Evolutionary conservation across 2,329 filamentous ascomycete genomes (phyloP).

Genomic region (Scedosporium aurantiacum): DNA sequence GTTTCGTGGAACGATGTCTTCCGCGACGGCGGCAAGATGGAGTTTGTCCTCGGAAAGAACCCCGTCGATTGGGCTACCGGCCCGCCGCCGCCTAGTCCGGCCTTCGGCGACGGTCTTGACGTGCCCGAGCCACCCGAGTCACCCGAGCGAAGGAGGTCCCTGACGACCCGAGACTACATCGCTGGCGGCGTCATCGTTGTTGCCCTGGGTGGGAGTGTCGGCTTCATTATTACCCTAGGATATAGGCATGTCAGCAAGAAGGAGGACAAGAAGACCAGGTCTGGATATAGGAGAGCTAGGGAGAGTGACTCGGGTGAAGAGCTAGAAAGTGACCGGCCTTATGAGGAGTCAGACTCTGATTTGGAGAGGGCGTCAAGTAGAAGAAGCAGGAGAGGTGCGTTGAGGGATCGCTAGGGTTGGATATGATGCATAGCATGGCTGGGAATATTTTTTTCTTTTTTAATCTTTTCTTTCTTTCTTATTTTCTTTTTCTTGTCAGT

Average conservation of each 20-base stretch:
- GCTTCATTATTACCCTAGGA: not conserved
- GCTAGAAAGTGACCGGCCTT: not conserved
- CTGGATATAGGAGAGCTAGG: not conserved
- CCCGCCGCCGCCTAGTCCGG: conserved; percentile 47
- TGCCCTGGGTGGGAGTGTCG: not conserved
- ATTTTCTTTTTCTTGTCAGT: too few species aligned
- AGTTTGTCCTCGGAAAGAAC: conserved; percentile 49
- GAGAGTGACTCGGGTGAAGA: not conserved
- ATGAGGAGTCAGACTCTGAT: conserved; percentile 1
- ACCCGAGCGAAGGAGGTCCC: not conserved
- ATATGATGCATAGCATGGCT: not conserved
- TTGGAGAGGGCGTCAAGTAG: not conserved
- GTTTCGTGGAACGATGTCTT: conserved; percentile 57
- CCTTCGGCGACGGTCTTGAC: not conserved
- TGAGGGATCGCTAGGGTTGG: not conserved
- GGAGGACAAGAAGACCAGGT: not conserved
- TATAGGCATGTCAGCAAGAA: not conserved
- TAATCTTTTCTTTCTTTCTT: too few species aligned
- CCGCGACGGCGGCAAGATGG: conserved; percentile 47
- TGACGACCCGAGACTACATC: not conserved
- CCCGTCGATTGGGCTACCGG: conserved; percentile 47
- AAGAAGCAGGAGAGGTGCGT: not conserved
- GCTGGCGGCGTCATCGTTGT: not conserved
- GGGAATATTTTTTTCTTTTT: not conserved
- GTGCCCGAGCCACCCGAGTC: not conserved